Evolutionary conservation across 2,329 filamentous ascomycete genomes (phyloP), one percentile per base, ranked within the genome.

Genomic region (Exophiala mesophila): DNA sequence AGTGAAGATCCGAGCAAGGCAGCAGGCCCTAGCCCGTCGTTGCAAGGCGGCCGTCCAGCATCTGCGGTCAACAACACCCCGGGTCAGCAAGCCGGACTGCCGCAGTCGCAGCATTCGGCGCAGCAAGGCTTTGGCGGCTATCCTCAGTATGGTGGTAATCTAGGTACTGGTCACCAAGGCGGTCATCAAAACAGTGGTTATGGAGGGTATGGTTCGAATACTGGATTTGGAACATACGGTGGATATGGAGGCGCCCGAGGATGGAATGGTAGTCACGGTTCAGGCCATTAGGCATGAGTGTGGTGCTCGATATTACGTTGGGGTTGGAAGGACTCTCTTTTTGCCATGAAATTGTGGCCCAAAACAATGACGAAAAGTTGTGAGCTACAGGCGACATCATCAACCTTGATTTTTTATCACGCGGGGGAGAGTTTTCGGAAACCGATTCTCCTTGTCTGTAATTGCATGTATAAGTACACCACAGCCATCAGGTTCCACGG

Each of bases 31-130:
- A 80, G 77, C 51, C 78, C 78, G 18, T 76, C 74, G 8, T 68
- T 82, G 28, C 75, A 76, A 34, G 78, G 81, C 58, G 76, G 75
- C 32, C 76, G 79, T 48, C 78, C 79, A 28, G 77, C 76, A 30
- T 82, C 78, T 26, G 77, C 78, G 5, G 74, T 76, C 20, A 81
- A 80, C 63, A 79, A 69, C 55, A 69, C 68, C 17, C 71, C 68
- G 28, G 61, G 61, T 40, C 75, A 77, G 24, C 53, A 54, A 43
- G 41, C 41, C 36, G 45, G 47, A n/a, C 44, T 56, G 40, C 48
- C 50, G 34, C 52, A 49, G 18, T 47, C 51, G 32, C 49, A 48
- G 26, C 63, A 69, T 29, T 55, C 64, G 35, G 62, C 59, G 20
- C 69, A 72, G 44, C 54, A 56, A 37, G 54, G 42, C 8, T 57